These are phyloP conservation scores for Lentinula aciculospora DNA, from an alignment of 768 basidiomycete genomes.

Conservation along the genomic window DNA sequence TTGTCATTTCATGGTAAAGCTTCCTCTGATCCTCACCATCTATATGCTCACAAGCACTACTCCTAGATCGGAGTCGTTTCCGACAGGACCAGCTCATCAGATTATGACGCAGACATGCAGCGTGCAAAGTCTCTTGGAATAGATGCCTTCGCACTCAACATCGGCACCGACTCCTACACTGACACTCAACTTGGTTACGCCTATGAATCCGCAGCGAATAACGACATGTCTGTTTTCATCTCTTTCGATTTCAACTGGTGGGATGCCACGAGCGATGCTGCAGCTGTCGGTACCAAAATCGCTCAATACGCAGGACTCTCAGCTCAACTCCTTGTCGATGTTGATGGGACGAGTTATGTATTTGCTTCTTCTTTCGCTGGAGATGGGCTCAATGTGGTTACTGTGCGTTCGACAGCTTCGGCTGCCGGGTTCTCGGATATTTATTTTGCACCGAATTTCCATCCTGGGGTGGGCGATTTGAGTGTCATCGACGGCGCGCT, in stretches of 20 bases:
- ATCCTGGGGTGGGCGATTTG: slow-evolving; percentile 14
- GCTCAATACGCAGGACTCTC: slow-evolving; percentile 29
- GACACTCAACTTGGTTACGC: slow-evolving; percentile 28
- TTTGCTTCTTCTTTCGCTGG: slow-evolving; percentile 41
- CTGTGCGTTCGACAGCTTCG: slow-evolving; percentile 10
- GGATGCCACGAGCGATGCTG: slow-evolving; percentile 15
- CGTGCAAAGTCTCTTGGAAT: slow-evolving; percentile 16
- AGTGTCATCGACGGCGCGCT: slow-evolving; percentile 13
- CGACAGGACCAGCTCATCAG: slow-evolving; percentile 10
- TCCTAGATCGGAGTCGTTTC: slow-evolving; percentile 14
- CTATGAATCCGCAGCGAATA: slow-evolving; percentile 27
- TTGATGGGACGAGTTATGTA: slow-evolving; percentile 17
- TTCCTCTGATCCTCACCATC: background rate
- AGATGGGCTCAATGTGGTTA: slow-evolving; percentile 22
- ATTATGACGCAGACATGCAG: slow-evolving; percentile 14
- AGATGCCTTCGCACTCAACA: slow-evolving; percentile 41
- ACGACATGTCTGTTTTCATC: slow-evolving; percentile 29
- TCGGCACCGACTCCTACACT: slow-evolving; percentile 35
- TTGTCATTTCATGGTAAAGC: slow-evolving; percentile 13
- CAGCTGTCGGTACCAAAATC: slow-evolving; percentile 27
- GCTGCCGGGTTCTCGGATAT: background rate
- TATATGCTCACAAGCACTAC: background rate
- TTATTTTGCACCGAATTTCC: slow-evolving; percentile 14
- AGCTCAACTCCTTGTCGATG: slow-evolving; percentile 29
- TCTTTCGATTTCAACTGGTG: slow-evolving; percentile 27